Base-by-base conservation (phyloP, 768 basidiomycete genomes). In the Leccinum olivaceopallidum region DNA sequence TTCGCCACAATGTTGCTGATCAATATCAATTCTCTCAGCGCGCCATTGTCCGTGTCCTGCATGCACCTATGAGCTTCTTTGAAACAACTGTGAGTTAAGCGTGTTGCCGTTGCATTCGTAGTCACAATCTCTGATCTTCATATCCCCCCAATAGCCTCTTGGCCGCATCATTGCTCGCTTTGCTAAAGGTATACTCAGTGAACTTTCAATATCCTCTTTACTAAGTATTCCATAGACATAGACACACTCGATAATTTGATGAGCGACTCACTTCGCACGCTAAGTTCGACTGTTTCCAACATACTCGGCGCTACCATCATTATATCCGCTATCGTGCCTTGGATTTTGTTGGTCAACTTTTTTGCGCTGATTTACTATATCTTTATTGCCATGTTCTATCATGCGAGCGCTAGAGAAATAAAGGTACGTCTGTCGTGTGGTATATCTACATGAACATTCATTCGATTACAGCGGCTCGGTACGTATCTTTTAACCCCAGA, bases 91-190 rank as follows among this genome's bases (percentile, higher is more conserved):
- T 87, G 67, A 66, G 79, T 67, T 18, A 48, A 44, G 34, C 49
- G 2, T 34, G 49, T 42, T 26, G 9, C n/a, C 12, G 32, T 37
- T 12, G 24, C 5, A 28, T 50, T 13, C 13, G 32, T 24, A 18
- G n/a, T 18, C 12, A 3, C 30, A 18, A 14, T 47, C 3, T 7
- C 26, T 28, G 59, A 48, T 24, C 39, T 57, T 20, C 57, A 42
- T n/a, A 18, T 63, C 59, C 59, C 32, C 26, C 62, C 50, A 60
- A 67, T 65, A 87, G 81, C 92, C 91, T 6, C 80, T 92, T 22
- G 94, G 94, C 16, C 85, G 92, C 12, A 91, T 97, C 63, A 89
- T 94, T 84, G 94, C 94, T 72, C 85, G 93, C 16, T 93, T 97
- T 71, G 87, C 91, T 1, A 93, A 94, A 78, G 87, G 86, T 81